Conservation (phyloP, 2,329 filamentous ascomycete species). For the Plenodomus lindquistii region DNA sequence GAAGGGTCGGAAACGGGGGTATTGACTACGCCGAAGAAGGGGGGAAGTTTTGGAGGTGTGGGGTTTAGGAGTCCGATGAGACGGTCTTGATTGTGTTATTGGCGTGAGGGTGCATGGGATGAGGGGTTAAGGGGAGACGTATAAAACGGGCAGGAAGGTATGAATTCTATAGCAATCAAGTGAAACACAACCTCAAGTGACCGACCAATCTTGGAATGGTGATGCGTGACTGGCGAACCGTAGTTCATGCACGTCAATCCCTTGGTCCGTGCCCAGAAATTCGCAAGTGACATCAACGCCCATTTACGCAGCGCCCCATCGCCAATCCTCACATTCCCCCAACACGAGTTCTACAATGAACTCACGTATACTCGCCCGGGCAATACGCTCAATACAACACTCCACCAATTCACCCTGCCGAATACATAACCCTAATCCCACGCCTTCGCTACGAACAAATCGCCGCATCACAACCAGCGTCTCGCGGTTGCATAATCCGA, state of each 20-base stretch:
- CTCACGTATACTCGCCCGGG: slow-evolving; percentile 6
- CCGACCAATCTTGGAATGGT: too few species aligned
- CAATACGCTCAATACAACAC: slow-evolving; percentile 13
- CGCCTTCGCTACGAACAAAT: slow-evolving; percentile 16
- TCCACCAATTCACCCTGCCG: not conserved
- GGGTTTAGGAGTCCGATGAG: slow-evolving; percentile 44
- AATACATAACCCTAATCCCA: not conserved
- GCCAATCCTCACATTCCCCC: not conserved
- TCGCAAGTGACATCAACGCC: slow-evolving; percentile 16
- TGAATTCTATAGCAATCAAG: too few species aligned
- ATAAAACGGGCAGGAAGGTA: too few species aligned
- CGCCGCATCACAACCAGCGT: slow-evolving; percentile 12
- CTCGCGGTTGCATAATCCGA: not conserved
- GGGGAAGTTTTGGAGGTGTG: slow-evolving; percentile 41
- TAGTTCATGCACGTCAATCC: not conserved
- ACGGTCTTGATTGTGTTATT: slow-evolving; percentile 1
- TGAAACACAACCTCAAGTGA: too few species aligned
- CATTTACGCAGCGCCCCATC: not conserved
- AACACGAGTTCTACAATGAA: slow-evolving; percentile 11
- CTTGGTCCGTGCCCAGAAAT: slow-evolving; percentile 9
- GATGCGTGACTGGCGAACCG: too few species aligned
- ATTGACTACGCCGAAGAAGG: slow-evolving; percentile 56
- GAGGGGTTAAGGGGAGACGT: too few species aligned
- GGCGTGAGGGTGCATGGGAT: too few species aligned
- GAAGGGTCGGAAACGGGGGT: slow-evolving; percentile 53